Conservation (phyloP, 2,329 filamentous ascomycete genomes). For the Aureobasidium sp. region DNA sequence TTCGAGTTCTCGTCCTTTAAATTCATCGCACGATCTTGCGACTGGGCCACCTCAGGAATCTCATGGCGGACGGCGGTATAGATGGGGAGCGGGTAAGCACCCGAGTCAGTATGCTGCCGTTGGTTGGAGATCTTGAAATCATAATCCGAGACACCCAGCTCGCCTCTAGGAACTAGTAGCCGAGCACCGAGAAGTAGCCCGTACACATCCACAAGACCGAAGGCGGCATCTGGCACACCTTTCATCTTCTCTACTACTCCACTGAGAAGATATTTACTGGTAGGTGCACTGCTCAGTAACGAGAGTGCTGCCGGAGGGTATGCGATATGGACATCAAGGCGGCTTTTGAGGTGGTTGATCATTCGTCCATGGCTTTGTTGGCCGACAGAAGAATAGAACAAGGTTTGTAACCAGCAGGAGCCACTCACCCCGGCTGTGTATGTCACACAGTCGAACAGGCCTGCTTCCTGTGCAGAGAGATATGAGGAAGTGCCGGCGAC, state of each 20-base stretch:
- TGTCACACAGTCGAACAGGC: slow-evolving; percentile 86
- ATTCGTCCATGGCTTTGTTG: slow-evolving; percentile 60
- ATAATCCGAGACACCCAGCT: slow-evolving; percentile 64
- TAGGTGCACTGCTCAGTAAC: slow-evolving; percentile 78
- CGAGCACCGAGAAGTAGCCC: slow-evolving; percentile 78
- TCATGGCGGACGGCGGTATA: slow-evolving; percentile 95
- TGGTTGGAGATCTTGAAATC: slow-evolving; percentile 94
- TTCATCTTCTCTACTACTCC: slow-evolving; percentile 88
- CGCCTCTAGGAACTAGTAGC: slow-evolving; percentile 77
- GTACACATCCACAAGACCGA: slow-evolving; percentile 90
- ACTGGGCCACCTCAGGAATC: slow-evolving; percentile 61
- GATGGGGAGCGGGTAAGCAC: slow-evolving; percentile 81
- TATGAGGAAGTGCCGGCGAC: slow-evolving; percentile 87
- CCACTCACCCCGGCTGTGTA: slow-evolving; percentile 95
- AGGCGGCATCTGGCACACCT: slow-evolving; percentile 70
- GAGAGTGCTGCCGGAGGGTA: slow-evolving; percentile 80
- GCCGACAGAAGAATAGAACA: slow-evolving; percentile 77
- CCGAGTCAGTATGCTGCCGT: slow-evolving; percentile 64
- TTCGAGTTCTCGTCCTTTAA: slow-evolving; percentile 32
- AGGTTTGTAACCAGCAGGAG: slow-evolving; percentile 86
- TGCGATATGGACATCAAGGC: slow-evolving; percentile 82
- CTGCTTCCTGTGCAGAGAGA: slow-evolving; percentile 74
- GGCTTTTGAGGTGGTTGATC: slow-evolving; percentile 77
- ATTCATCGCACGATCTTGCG: slow-evolving; percentile 25
- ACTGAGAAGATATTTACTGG: slow-evolving; percentile 82